These are phyloP conservation scores for Albugo candida DNA, from an alignment of 352 stramenopile genomes.

Conservation along the genomic window DNA sequence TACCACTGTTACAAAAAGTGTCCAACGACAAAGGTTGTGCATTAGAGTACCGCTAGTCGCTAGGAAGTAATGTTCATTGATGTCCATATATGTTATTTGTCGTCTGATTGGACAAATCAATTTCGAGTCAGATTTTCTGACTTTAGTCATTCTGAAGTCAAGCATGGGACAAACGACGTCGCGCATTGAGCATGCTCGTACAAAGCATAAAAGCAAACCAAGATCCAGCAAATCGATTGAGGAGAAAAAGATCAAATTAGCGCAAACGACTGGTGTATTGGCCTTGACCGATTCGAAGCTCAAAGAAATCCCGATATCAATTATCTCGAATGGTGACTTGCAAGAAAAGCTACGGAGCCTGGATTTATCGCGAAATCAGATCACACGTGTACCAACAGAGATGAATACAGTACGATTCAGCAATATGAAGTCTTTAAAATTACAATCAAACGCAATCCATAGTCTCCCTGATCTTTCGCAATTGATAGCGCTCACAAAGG, in stretches of 20 bases:
- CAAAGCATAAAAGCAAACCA: constrained; percentile 57
- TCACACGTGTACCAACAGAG: constrained; percentile 24
- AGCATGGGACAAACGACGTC: constrained; percentile 38
- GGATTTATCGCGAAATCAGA: constrained; percentile 47
- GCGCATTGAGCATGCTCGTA: constrained; percentile 45
- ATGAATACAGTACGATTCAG: constrained; percentile 14
- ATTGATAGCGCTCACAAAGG: constrained; percentile 44
- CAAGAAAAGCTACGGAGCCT: constrained; percentile 27
- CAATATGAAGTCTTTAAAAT: constrained; percentile 54
- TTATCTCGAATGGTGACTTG: constrained; percentile 22
- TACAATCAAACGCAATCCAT: constrained; percentile 31
- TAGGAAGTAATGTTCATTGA: no score
- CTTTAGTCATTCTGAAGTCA: no score
- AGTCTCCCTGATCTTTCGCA: constrained; percentile 41
- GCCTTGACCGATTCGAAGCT: constrained; percentile 55
- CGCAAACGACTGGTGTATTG: constrained; percentile 38
- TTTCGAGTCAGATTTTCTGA: no score
- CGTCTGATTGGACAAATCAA: no score
- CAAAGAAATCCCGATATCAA: constrained; percentile 26
- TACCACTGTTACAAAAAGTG: no score
- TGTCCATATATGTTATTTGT: no score
- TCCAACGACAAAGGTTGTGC: no score
- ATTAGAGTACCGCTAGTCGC: no score
- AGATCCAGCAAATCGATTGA: constrained; percentile 58
- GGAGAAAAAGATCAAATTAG: constrained; percentile 54